Percentiles rank a stretch among this genome's conserved stretches.
Evolutionary conservation across 352 stramenopile genomes (phyloP).

Genomic region (Globisporangium ultimum): DNA sequence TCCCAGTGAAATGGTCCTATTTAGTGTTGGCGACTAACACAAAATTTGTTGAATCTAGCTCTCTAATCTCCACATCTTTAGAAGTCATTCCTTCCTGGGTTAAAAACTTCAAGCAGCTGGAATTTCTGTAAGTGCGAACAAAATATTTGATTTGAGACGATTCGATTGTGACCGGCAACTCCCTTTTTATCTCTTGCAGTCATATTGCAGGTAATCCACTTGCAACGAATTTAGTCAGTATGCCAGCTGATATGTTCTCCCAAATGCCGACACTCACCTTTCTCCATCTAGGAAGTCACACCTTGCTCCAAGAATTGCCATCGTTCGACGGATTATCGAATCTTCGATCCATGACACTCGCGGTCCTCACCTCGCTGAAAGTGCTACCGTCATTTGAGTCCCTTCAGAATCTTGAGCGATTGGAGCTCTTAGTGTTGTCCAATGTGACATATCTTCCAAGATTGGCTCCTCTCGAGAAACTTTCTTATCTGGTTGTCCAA

Average conservation of each 20-base stretch:
- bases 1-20: not conserved
- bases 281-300: constrained; percentile 33
- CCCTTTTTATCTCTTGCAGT: constrained; percentile 8
- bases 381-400: constrained; percentile 22
- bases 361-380: constrained; percentile 13
- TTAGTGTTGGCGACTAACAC: too few relatives aligned
- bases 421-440: constrained; percentile 18
- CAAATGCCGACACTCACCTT: constrained; percentile 28
- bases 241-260: constrained; percentile 28
- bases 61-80: constrained; percentile 23
- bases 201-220: constrained; percentile 34
- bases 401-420: not conserved
- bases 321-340: constrained; percentile 23
- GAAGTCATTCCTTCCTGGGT: constrained; percentile 24
- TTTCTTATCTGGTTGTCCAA: not conserved
- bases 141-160: too few relatives aligned
- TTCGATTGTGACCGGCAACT: too few relatives aligned
- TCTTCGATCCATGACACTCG: constrained; percentile 31
- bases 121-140: constrained; percentile 30
- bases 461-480: not conserved
- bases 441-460: constrained; percentile 15
- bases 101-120: constrained; percentile 25
- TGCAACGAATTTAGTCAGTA: constrained; percentile 15
- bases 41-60: constrained; percentile 8
- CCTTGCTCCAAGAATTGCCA: constrained; percentile 18